Conservation (phyloP, 306 rosid genomes). For the Prunus armeniaca region DNA sequence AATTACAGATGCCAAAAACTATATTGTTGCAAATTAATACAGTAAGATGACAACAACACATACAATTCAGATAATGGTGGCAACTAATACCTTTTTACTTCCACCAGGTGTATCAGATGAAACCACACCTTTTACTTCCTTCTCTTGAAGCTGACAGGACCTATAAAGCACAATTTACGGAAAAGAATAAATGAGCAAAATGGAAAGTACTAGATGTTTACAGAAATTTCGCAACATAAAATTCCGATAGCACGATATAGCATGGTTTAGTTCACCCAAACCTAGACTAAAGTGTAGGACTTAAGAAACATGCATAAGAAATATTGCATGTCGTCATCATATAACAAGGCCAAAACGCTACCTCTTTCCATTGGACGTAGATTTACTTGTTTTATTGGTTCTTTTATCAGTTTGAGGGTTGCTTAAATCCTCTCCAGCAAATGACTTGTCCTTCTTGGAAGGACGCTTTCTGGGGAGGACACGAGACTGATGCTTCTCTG, state of each 20-base stretch:
- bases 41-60: not conserved
- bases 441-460: slow-evolving; percentile 40
- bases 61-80: slow-evolving; percentile 16
- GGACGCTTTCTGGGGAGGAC: slow-evolving; percentile 25
- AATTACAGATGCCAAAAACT: not conserved
- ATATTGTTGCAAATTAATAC: not conserved
- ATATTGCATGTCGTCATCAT: slow-evolving; percentile 12
- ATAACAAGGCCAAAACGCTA: slow-evolving; percentile 26
- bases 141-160: slow-evolving; percentile 50
- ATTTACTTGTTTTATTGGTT: slow-evolving; percentile 30
- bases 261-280: not conserved
- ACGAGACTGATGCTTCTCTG: slow-evolving; percentile 24
- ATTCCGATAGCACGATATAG: not conserved
- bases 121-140: slow-evolving; percentile 30
- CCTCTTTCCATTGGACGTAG: slow-evolving; percentile 46
- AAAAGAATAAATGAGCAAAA: not conserved
- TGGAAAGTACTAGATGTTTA: not conserved
- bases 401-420: slow-evolving; percentile 23
- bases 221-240: not conserved
- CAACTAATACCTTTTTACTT: slow-evolving; percentile 55
- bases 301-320: not conserved
- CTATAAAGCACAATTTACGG: slow-evolving; percentile 34
- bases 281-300: not conserved
- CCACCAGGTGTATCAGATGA: slow-evolving; percentile 29
- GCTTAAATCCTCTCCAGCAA: slow-evolving; percentile 34